A percentile compares a stretch with the other conserved stretches of the same genome.
Conservation (phyloP, 352 stramenopile genomes). For the Aphanomyces astaci region DNA sequence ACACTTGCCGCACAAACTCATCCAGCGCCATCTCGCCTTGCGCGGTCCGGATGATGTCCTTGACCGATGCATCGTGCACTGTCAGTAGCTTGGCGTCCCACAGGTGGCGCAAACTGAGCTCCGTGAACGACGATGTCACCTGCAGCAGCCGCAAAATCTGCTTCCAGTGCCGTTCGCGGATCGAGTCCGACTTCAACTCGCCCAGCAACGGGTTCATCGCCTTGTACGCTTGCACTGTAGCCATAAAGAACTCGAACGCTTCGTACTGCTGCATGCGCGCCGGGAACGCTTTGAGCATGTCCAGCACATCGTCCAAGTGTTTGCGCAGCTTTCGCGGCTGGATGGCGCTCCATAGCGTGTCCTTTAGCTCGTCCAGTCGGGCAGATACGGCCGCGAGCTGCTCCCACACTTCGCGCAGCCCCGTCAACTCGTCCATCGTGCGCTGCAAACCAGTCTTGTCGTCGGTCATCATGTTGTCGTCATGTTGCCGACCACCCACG, state of each 20-base stretch:
- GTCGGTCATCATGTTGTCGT: constrained; percentile 50
- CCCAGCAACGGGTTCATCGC: constrained; percentile 90
- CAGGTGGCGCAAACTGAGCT: constrained; percentile 95
- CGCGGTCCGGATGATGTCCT: constrained; percentile 94
- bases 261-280: constrained; percentile 97
- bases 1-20: constrained; percentile 95
- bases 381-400: constrained; percentile 86
- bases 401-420: constrained; percentile 98
- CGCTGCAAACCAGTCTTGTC: constrained; percentile 30
- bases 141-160: constrained; percentile 92
- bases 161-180: constrained; percentile 99
- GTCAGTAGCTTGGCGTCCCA: constrained; percentile 95
- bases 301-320: constrained; percentile 94
- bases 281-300: constrained; percentile 93
- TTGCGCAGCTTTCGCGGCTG: constrained; percentile 94
- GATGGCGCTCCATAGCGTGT: constrained; percentile 90
- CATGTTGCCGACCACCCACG: constrained; percentile 70
- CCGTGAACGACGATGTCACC: constrained; percentile 87
- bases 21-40: constrained; percentile 99
- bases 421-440: constrained; percentile 87
- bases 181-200: constrained; percentile 97
- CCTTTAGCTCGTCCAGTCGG: constrained; percentile 88
- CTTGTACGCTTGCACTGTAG: constrained; percentile 91
- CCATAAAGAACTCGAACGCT: constrained; percentile 91
- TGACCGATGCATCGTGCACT: constrained; percentile 91